These are phyloP conservation scores for Mollisia scopiformis DNA, from an alignment of 2,329 filamentous ascomycete genomes.

Conservation along the genomic window DNA sequence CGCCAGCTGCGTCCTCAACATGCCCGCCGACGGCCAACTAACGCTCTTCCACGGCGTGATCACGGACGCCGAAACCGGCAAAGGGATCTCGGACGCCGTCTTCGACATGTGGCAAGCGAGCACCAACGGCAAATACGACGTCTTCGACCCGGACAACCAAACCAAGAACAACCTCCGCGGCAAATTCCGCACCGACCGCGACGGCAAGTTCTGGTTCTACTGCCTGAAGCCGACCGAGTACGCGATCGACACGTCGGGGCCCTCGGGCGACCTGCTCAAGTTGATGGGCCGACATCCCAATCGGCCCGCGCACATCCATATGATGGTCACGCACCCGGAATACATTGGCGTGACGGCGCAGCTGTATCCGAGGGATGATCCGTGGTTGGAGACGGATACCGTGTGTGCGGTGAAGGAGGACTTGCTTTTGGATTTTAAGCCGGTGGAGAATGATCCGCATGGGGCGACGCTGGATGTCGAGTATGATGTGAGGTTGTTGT, in stretches of 20 bases:
- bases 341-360: constrained; percentile 75
- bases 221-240: constrained; percentile 50
- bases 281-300: constrained; percentile 59
- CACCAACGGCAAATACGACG: constrained; percentile 60
- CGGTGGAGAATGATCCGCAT: constrained; percentile 1
- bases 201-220: constrained; percentile 58
- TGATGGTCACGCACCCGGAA: constrained; percentile 56
- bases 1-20: constrained; percentile 60
- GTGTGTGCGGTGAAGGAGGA: constrained; percentile 60
- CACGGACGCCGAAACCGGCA: constrained; percentile 41
- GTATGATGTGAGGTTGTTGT: constrained; percentile 14
- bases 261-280: constrained; percentile 53
- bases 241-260: constrained; percentile 48
- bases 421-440: constrained; percentile 46
- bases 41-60: constrained; percentile 62
- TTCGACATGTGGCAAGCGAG: constrained; percentile 69
- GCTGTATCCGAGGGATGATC: constrained; percentile 71
- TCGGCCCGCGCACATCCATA: constrained; percentile 62
- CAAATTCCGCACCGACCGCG: constrained; percentile 59
- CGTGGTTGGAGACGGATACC: constrained; percentile 57
- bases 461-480: constrained; percentile 12
- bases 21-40: constrained; percentile 52
- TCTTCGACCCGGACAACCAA: constrained; percentile 63
- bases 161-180: constrained; percentile 63
- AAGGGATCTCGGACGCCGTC: constrained; percentile 46